These are phyloP conservation scores for Zymoseptoria passerinii DNA, from an alignment of 2,329 filamentous ascomycete genomes.

Conservation along the genomic window DNA sequence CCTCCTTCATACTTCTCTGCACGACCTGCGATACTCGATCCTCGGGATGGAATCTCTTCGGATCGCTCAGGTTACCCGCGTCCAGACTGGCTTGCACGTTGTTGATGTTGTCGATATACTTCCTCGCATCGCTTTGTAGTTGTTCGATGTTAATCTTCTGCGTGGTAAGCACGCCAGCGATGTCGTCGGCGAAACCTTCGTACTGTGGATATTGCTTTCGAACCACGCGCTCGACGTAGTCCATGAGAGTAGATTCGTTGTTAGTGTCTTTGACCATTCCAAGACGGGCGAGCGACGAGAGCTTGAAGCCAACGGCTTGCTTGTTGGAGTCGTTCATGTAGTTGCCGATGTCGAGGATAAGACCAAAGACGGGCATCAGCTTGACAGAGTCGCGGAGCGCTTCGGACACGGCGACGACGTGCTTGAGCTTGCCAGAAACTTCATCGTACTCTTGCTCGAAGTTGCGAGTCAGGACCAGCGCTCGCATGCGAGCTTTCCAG, in stretches of 20 bases:
- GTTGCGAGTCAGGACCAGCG: constrained; percentile 71
- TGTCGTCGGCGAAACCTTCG: constrained; percentile 82
- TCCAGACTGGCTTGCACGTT: constrained; percentile 90
- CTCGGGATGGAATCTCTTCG: constrained; percentile 96
- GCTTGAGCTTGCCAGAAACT: constrained; percentile 72
- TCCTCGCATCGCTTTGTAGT: constrained; percentile 75
- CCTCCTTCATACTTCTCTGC: constrained; percentile 92
- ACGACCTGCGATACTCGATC: constrained; percentile 89
- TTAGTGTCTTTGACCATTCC: constrained; percentile 99
- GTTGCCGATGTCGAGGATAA: constrained; percentile 96
- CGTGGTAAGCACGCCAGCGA: constrained; percentile 63
- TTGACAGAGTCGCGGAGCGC: constrained; percentile 83
- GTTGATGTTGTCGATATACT: constrained; percentile 88
- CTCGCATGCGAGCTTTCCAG: constrained; percentile 96
- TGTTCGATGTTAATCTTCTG: constrained; percentile 96
- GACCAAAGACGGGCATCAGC: constrained; percentile 88
- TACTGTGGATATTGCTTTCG: constrained; percentile 94
- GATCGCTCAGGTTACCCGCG: constrained; percentile 86
- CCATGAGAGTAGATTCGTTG: constrained; percentile 92
- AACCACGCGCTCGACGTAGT: constrained; percentile 92
- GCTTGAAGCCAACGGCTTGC: constrained; percentile 94
- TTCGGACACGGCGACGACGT: constrained; percentile 82
- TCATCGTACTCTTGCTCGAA: constrained; percentile 89
- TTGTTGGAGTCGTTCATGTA: constrained; percentile 99
- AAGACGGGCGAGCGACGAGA: constrained; percentile 82